phyloP scores from a whole-genome alignment of 306 rosid genomes.

The Dicorynia guianensis region DNA sequence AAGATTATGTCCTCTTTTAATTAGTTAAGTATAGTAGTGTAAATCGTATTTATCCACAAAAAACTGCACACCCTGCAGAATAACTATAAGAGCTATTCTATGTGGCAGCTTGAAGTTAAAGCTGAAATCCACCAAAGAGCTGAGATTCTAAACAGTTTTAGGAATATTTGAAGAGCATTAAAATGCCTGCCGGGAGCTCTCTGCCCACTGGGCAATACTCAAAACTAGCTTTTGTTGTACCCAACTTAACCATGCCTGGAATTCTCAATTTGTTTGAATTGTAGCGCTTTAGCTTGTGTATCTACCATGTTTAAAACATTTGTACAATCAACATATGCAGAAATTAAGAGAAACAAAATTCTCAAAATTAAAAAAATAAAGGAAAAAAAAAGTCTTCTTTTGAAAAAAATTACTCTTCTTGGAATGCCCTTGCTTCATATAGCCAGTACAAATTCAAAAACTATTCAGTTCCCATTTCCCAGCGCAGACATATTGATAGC shows the following conservation, averaged over 20 bases:
- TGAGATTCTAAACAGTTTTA: neutral
- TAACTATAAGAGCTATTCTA: slow-evolving; percentile 1
- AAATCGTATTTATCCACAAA: too few species aligned
- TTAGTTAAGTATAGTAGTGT: too few species aligned
- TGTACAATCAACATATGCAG: neutral
- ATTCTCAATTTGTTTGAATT: too few species aligned
- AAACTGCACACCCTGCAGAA: neutral
- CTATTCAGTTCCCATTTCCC: neutral
- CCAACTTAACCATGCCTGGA: neutral
- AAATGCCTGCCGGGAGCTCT: too few species aligned
- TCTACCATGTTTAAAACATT: neutral
- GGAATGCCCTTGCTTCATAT: neutral
- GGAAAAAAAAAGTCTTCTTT: too few species aligned
- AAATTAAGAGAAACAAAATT: neutral
- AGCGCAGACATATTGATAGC: neutral
- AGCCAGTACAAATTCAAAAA: neutral
- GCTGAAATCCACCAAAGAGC: neutral
- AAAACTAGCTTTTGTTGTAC: neutral
- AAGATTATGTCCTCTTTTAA: too few species aligned
- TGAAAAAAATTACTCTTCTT: neutral
- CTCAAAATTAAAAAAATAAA: neutral
- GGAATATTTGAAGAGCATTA: neutral
- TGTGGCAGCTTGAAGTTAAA: slow-evolving; percentile 11
- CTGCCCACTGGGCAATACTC: neutral
- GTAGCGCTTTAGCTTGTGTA: too few species aligned